Conservation (phyloP, 148 eudicot genomes). For the Chenopodium formosanum region DNA sequence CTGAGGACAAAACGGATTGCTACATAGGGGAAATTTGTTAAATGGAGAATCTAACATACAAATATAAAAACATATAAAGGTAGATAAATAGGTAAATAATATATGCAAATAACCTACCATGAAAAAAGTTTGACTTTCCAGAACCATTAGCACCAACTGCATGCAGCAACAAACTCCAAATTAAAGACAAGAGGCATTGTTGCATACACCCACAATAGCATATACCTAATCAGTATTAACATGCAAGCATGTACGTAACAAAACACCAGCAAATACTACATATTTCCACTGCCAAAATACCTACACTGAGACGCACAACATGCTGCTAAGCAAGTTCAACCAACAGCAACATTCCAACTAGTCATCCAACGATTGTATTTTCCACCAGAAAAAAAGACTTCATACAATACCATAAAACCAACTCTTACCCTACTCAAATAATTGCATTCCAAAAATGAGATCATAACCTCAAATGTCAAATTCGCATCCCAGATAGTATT, state of each 20-base stretch:
- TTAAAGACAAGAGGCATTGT: not conserved
- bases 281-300: not conserved
- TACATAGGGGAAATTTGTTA: slow-evolving; percentile 29
- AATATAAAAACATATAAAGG: not conserved
- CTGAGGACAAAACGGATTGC: slow-evolving; percentile 98
- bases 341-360: slow-evolving; percentile 2
- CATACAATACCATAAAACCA: not conserved
- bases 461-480: not conserved
- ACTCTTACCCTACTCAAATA: not conserved
- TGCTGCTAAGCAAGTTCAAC: not conserved
- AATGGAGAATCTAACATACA: not conserved
- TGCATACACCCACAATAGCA: slow-evolving; percentile 9
- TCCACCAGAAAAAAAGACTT: not conserved
- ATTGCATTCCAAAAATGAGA: not conserved
- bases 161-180: slow-evolving; percentile 10
- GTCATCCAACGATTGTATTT: not conserved
- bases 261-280: not conserved
- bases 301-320: not conserved
- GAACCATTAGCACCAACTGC: slow-evolving; percentile 99
- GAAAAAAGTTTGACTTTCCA: slow-evolving; percentile 97
- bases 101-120: slow-evolving; percentile 45
- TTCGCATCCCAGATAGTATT: not conserved
- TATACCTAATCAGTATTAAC: not conserved
- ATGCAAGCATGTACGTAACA: not conserved
- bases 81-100: not conserved